phyloP scores from a whole-genome alignment of 495 filamentous ascomycete species.

The Hyaloscypha hepaticicola region DNA sequence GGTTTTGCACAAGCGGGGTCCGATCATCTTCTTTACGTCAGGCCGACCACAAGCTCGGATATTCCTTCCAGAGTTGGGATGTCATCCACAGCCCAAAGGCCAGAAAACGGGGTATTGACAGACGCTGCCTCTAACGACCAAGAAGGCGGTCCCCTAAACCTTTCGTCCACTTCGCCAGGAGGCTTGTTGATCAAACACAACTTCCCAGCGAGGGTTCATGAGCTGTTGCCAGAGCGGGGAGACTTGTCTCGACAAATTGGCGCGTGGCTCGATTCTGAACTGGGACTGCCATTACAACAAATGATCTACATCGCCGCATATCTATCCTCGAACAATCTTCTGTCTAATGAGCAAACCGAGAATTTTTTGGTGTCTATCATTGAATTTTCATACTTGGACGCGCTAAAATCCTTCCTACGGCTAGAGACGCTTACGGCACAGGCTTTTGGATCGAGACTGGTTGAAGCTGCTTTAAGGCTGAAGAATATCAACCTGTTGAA shows the following conservation, averaged over 20 bases:
- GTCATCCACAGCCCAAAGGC: neutral
- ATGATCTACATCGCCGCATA: conserved; percentile 1
- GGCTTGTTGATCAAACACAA: neutral
- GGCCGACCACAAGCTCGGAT: neutral
- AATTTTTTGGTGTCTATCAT: neutral
- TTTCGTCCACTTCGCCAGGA: neutral
- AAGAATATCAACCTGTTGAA: neutral
- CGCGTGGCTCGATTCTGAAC: neutral
- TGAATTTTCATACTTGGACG: neutral
- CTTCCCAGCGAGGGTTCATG: neutral
- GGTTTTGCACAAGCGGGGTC: neutral
- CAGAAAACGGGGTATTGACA: neutral
- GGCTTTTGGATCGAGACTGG: neutral
- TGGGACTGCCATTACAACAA: neutral
- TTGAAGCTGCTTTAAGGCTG: neutral
- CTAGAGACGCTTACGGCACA: neutral
- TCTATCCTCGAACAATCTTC: conserved; percentile 1
- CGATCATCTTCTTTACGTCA: neutral
- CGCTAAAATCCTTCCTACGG: neutral
- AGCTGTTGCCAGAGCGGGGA: conserved; percentile 3
- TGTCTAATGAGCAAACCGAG: neutral
- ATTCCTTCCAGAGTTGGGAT: neutral
- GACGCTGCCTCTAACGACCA: neutral
- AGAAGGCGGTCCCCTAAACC: neutral
- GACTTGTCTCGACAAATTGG: neutral